Evolutionary conservation across 768 basidiomycete species (phyloP).

Genomic region (Mycena floridula): DNA sequence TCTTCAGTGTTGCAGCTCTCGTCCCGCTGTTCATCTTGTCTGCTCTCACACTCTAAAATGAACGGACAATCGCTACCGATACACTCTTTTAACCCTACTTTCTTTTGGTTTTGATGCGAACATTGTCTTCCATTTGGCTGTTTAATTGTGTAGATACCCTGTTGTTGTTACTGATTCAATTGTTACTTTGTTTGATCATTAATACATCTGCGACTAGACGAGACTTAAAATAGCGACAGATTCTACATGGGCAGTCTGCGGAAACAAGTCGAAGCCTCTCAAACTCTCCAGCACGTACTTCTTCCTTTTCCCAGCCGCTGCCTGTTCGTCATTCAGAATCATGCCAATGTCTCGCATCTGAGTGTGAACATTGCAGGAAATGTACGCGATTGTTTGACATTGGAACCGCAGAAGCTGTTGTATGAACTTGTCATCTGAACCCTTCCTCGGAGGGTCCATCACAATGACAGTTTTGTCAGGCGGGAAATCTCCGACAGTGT

Average conservation of each 20-base stretch:
- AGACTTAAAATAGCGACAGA: constrained; percentile 65
- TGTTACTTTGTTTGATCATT: too few species aligned
- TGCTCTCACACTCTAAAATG: background rate
- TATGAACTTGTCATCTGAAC: constrained; percentile 78
- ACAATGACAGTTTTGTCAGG: constrained; percentile 60
- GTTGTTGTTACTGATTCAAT: too few species aligned
- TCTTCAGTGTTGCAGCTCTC: background rate
- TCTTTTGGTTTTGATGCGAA: too few species aligned
- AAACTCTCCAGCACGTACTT: constrained; percentile 78
- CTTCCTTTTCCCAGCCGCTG: constrained; percentile 27
- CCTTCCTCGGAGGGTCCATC: constrained; percentile 92
- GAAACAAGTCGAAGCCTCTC: constrained; percentile 90
- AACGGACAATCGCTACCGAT: too few species aligned
- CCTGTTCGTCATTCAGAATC: constrained; percentile 44
- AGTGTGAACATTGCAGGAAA: constrained; percentile 94
- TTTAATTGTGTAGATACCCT: too few species aligned
- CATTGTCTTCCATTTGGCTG: too few species aligned
- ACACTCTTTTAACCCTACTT: too few species aligned
- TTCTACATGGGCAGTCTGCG: constrained; percentile 95
- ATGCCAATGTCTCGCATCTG: constrained; percentile 84
- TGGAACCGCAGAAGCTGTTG: constrained; percentile 70
- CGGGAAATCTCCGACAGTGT: constrained; percentile 54
- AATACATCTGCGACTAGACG: constrained; percentile 10
- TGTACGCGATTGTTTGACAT: constrained; percentile 72
- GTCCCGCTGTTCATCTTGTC: background rate